These are phyloP conservation scores for Pseudophaeomoniella oleicola DNA, from an alignment of 2,329 filamentous ascomycete species.

Conservation along the genomic window DNA sequence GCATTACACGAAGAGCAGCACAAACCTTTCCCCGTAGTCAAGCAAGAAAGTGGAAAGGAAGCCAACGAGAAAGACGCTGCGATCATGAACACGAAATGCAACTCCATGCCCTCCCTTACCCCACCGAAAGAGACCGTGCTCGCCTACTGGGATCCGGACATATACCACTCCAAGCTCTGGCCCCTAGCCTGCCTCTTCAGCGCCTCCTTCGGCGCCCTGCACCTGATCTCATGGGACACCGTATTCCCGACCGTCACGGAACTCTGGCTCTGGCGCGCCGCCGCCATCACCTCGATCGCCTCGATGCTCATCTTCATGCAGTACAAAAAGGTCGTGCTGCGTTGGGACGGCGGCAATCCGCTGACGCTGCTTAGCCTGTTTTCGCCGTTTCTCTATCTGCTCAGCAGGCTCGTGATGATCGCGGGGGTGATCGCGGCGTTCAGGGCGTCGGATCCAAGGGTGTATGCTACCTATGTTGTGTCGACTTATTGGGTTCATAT, in stretches of 20 bases:
- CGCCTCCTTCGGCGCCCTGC: slow-evolving; percentile 16
- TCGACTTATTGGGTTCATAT: slow-evolving; percentile 13
- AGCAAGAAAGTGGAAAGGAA: not conserved
- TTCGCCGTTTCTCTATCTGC: slow-evolving; percentile 12
- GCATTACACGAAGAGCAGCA: too few species aligned
- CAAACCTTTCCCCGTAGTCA: too few species aligned
- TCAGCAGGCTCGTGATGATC: slow-evolving; percentile 12
- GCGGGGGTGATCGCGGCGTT: slow-evolving; percentile 12
- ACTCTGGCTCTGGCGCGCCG: slow-evolving; percentile 16
- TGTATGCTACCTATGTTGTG: slow-evolving; percentile 6
- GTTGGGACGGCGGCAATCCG: slow-evolving; percentile 12
- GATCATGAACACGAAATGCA: not conserved
- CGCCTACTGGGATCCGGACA: slow-evolving; percentile 12
- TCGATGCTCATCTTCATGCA: slow-evolving; percentile 15
- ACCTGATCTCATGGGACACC: slow-evolving; percentile 17
- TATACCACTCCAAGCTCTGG: slow-evolving; percentile 14
- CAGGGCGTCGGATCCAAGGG: slow-evolving; percentile 7
- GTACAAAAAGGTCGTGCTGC: slow-evolving; percentile 11
- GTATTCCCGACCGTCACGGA: slow-evolving; percentile 16
- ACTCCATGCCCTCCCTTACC: too few species aligned
- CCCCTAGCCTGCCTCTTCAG: slow-evolving; percentile 11
- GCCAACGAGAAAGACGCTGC: not conserved
- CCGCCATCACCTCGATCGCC: slow-evolving; percentile 14
- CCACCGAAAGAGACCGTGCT: slow-evolving; percentile 9
- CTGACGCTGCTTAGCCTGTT: slow-evolving; percentile 12